Conservation (phyloP, 106 monocot species). For the Amphibolis antarctica region DNA sequence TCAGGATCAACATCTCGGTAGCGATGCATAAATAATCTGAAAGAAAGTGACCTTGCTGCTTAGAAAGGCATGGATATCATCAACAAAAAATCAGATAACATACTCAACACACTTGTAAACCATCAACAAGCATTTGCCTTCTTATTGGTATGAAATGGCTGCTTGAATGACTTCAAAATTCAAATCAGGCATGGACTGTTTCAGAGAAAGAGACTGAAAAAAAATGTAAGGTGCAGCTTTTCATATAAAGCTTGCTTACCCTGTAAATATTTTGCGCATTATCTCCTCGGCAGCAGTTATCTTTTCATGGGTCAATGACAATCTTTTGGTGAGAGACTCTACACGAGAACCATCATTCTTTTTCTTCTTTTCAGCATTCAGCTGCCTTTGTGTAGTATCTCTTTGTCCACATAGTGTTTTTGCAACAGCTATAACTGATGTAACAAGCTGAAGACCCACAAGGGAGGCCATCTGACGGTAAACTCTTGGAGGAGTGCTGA, state of each 20-base stretch:
- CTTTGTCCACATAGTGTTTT: slow-evolving; percentile 73
- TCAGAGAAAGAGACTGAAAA: neutral
- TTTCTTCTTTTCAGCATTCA: slow-evolving; percentile 97
- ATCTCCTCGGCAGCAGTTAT: slow-evolving; percentile 75
- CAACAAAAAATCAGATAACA: neutral
- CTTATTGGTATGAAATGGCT: neutral
- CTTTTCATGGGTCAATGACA: slow-evolving; percentile 67
- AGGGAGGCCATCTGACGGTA: slow-evolving; percentile 86
- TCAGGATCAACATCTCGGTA: slow-evolving; percentile 96
- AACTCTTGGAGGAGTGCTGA: slow-evolving; percentile 88
- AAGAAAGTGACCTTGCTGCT: slow-evolving; percentile 3
- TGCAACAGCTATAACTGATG: slow-evolving; percentile 79
- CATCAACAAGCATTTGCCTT: neutral
- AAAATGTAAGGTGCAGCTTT: neutral
- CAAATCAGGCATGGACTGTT: neutral
- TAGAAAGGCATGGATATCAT: neutral
- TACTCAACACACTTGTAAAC: neutral
- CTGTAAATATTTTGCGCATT: slow-evolving; percentile 94
- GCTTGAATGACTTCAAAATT: neutral
- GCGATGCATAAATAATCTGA: slow-evolving; percentile 93
- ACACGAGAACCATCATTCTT: slow-evolving; percentile 71
- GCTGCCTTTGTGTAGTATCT: slow-evolving; percentile 96
- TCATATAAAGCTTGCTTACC: slow-evolving; percentile 29
- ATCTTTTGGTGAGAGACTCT: slow-evolving; percentile 76
- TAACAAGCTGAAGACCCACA: slow-evolving; percentile 88